Evolutionary conservation across 768 basidiomycete genomes (phyloP).

Genomic region (Hypholoma fasciculare): DNA sequence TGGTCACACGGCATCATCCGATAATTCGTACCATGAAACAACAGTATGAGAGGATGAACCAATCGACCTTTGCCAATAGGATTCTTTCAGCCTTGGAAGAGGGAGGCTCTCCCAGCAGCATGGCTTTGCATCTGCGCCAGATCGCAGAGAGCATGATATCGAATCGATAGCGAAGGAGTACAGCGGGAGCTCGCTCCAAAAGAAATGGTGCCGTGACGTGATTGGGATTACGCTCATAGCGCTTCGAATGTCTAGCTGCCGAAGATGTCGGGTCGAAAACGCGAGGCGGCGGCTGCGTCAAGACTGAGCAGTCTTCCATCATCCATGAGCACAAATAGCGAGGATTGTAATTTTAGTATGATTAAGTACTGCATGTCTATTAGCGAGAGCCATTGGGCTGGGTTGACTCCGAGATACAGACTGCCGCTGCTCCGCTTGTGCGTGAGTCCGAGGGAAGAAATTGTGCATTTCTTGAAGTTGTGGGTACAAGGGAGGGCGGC

Average conservation of each 20-base stretch:
- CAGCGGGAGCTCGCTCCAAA: not conserved
- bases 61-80: slow-evolving; percentile 62
- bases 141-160: not conserved
- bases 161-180: not conserved
- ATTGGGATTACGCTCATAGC: not conserved
- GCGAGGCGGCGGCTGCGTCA: too few relatives aligned
- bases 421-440: too few relatives aligned
- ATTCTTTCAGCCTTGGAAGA: slow-evolving; percentile 43
- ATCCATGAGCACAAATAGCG: too few relatives aligned
- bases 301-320: too few relatives aligned
- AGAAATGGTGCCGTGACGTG: not conserved
- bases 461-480: too few relatives aligned
- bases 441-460: too few relatives aligned
- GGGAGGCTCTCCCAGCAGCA: slow-evolving; percentile 36
- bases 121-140: slow-evolving; percentile 1
- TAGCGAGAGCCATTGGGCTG: too few relatives aligned
- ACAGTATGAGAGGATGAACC: slow-evolving; percentile 70
- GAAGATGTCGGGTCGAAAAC: not conserved
- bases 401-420: too few relatives aligned
- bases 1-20: not conserved
- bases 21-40: slow-evolving; percentile 56
- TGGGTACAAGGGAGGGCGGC: too few relatives aligned
- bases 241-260: not conserved
- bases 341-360: too few relatives aligned
- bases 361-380: too few relatives aligned